Evolutionary conservation across 106 monocot genomes (phyloP), one percentile per base, ranked within the genome.

Genomic region (Dendrobium huoshanense): DNA sequence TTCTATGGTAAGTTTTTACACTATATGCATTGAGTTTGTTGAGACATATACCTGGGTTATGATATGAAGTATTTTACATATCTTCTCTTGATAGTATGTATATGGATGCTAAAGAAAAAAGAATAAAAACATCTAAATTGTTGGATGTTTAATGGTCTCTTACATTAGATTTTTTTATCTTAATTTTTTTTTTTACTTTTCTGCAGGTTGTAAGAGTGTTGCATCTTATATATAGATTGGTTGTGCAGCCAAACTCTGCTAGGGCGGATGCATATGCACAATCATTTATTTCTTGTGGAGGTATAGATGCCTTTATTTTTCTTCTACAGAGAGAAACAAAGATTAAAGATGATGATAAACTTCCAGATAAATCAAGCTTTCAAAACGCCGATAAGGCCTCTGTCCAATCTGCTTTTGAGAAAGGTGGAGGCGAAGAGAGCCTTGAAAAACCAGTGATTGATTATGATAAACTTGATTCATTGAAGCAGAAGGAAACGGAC

Each of bases 161-260:
- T 44, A 44, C 74, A 43, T 74, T 74, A 18, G 17, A 18, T 58
- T 77, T 78, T 45, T 4, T 18, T 42, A 24, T n/a, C 70, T 68
- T 68, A 67, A 22, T 77, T 70, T 70, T 70, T 54, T 54, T 58
- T 37, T 75, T 49, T 4, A 19, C 67, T 22, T 77, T 77, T 74
- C 78, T 85, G 3, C 88, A 99, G 98, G 92, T 95, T 86, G 91
- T 92, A n/a, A 90, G 95, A 82, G 95, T 99, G 67, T 73, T 99
- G 87, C 98, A 95, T 84, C 88, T 99, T 72, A 84, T 99, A 29
- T 99, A 95, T 76, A 89, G 95, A 67, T 84, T 99, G 79, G 85
- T 99, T 16, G 98, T 92, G 8, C 98, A 99, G 44, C 98, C 98
- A 68, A 99, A 99, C 83, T 83, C 92, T 72, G 87, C 88, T 59